Evolutionary conservation across 805 yeast genomes (phyloP).

Genomic region (Starmerella riodocensis): DNA sequence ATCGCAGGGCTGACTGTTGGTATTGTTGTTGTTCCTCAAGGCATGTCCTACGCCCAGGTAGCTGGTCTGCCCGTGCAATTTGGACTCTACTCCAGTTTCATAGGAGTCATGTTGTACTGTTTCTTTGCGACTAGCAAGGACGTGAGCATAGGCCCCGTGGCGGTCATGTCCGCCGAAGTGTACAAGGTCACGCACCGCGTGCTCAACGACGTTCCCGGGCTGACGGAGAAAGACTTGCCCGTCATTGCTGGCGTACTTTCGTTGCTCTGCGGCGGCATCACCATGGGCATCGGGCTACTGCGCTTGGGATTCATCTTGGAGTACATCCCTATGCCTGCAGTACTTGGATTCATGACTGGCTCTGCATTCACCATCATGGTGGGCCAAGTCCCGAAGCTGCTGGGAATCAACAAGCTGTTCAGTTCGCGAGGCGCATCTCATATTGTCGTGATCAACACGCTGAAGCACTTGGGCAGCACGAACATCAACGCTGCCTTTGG

Average conservation of each 20-base stretch:
- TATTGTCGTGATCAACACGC: conserved; percentile 51
- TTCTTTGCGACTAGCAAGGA: conserved; percentile 91
- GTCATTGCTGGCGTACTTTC: conserved; percentile 69
- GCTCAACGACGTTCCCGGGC: conserved; percentile 34
- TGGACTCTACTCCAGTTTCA: conserved; percentile 82
- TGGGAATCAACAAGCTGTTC: conserved; percentile 56
- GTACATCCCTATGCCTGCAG: conserved; percentile 81
- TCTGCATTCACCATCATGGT: conserved; percentile 70
- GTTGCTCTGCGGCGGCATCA: conserved; percentile 72
- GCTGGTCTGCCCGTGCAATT: conserved; percentile 73
- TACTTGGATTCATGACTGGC: conserved; percentile 89
- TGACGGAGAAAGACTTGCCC: conserved; percentile 38
- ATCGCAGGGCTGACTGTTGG: conserved; percentile 93
- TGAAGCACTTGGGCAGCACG: conserved; percentile 57
- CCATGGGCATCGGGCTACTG: conserved; percentile 68
- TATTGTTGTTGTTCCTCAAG: conserved; percentile 82
- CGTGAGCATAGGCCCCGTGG: conserved; percentile 93
- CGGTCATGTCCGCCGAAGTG: conserved; percentile 83
- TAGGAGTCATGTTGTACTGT: conserved; percentile 79
- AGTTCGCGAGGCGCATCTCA: conserved; percentile 65
- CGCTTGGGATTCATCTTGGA: conserved; percentile 82
- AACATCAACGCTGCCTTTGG: conserved; percentile 84
- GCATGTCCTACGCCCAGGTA: conserved; percentile 85
- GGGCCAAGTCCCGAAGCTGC: conserved; percentile 77
- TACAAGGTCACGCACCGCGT: conserved; percentile 63